Evolutionary conservation across 2,329 filamentous ascomycete species (phyloP).

Genomic region (Macrophomina tecta): DNA sequence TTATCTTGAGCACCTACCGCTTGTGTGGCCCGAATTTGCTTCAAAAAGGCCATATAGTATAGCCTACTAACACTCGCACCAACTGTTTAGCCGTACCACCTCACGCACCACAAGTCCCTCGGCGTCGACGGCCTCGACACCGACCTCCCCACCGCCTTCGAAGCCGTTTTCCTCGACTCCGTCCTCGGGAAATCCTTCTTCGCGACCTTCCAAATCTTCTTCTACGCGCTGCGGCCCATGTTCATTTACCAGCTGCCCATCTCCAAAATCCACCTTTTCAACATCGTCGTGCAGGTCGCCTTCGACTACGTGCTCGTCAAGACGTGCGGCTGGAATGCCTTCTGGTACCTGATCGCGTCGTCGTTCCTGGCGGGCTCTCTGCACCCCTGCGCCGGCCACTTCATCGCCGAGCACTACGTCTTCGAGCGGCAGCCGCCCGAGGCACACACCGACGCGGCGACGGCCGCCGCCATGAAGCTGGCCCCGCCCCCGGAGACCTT

Average conservation of each 20-base stretch:
- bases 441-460: constrained; percentile 58
- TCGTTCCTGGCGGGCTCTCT: constrained; percentile 93
- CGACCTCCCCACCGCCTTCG: constrained; percentile 88
- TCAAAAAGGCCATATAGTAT: not conserved
- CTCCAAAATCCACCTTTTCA: constrained; percentile 82
- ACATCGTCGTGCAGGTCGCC: constrained; percentile 74
- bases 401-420: constrained; percentile 89
- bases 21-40: not conserved
- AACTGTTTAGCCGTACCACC: constrained; percentile 78
- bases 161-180: constrained; percentile 92
- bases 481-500: constrained; percentile 83
- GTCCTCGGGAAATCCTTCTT: constrained; percentile 98
- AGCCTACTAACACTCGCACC: constrained; percentile 32
- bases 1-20: not conserved
- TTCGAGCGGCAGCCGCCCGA: constrained; percentile 58
- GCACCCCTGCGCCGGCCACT: constrained; percentile 94
- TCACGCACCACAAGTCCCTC: constrained; percentile 98
- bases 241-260: constrained; percentile 88
- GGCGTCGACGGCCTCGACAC: constrained; percentile 96
- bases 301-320: constrained; percentile 77
- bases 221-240: constrained; percentile 97
- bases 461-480: constrained; percentile 36
- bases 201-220: constrained; percentile 98
- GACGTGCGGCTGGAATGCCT: constrained; percentile 63
- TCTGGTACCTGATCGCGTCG: constrained; percentile 85